A percentile compares a stretch with the other conserved stretches of the same genome.
Conservation (phyloP, 2,329 filamentous ascomycete genomes). For the Neofusicoccum sp. region DNA sequence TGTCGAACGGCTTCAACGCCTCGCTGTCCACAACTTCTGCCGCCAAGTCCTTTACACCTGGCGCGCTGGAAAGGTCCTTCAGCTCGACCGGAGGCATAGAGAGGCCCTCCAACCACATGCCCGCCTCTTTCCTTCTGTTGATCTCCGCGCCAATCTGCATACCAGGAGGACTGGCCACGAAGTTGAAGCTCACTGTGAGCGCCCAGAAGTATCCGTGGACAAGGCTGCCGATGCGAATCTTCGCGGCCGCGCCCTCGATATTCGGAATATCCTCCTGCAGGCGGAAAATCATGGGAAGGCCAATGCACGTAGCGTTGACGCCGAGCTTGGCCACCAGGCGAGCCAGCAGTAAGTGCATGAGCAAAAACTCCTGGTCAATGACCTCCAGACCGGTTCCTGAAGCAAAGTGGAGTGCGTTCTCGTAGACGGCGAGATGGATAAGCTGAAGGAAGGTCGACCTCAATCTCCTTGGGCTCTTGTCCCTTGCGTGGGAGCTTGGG, state of each 20-base stretch:
- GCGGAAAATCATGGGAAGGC: constrained; percentile 83
- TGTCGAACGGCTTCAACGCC: constrained; percentile 69
- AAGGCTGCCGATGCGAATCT: constrained; percentile 77
- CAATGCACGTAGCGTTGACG: constrained; percentile 74
- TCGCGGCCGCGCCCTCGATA: constrained; percentile 64
- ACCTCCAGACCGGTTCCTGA: constrained; percentile 37
- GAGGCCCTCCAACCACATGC: constrained; percentile 76
- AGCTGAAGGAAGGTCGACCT: constrained; percentile 75
- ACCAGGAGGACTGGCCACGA: constrained; percentile 68
- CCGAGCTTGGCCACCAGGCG: constrained; percentile 75
- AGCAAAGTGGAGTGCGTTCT: constrained; percentile 73
- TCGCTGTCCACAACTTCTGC: constrained; percentile 27
- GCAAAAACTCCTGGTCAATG: constrained; percentile 61
- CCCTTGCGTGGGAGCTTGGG: neutral
- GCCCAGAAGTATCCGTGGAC: constrained; percentile 89
- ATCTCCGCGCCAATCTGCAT: constrained; percentile 74
- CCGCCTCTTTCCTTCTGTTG: constrained; percentile 66
- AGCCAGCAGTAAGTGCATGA: constrained; percentile 74
- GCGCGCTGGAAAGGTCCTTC: constrained; percentile 50
- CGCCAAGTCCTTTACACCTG: constrained; percentile 32
- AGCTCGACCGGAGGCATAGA: constrained; percentile 66
- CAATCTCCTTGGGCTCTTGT: constrained; percentile 41
- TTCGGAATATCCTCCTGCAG: constrained; percentile 77
- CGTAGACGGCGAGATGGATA: constrained; percentile 84
- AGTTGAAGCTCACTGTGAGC: constrained; percentile 72